Conservation (phyloP, 495 filamentous ascomycete genomes). For the Aspergillus biplanus region DNA sequence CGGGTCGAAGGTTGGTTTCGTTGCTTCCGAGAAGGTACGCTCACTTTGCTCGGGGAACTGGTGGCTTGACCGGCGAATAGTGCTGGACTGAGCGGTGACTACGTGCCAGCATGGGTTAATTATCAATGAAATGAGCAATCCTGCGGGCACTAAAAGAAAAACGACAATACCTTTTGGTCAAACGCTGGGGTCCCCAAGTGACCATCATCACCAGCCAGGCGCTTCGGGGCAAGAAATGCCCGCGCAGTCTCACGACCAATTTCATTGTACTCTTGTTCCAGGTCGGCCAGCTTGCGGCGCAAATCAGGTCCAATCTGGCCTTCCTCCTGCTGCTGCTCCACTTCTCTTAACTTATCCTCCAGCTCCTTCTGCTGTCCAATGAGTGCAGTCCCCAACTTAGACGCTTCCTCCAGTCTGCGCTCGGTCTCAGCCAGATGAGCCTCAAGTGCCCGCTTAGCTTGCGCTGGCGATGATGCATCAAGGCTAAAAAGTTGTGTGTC, state of each 20-base stretch:
- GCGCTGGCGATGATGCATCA: constrained; percentile 77
- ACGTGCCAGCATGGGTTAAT: constrained; percentile 14
- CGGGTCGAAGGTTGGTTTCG: constrained; percentile 87
- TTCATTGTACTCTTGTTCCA: constrained; percentile 95
- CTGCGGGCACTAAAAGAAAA: constrained; percentile 10
- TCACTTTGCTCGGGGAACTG: constrained; percentile 86
- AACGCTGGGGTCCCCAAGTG: constrained; percentile 62
- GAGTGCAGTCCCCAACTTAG: constrained; percentile 81
- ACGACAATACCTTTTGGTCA: constrained; percentile 55
- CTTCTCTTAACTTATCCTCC: constrained; percentile 77
- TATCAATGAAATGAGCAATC: constrained; percentile 9
- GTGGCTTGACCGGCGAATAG: constrained; percentile 85
- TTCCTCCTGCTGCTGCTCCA: constrained; percentile 77
- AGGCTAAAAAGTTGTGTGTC: constrained; percentile 77
- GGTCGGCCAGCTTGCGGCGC: constrained; percentile 77
- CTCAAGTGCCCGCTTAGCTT: constrained; percentile 85
- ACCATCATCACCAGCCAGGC: constrained; percentile 67
- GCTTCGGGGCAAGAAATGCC: constrained; percentile 81
- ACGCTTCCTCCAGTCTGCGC: constrained; percentile 86
- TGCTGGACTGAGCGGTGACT: constrained; percentile 74
- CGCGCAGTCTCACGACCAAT: constrained; percentile 88
- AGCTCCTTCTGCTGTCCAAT: constrained; percentile 83
- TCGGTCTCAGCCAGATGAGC: constrained; percentile 91
- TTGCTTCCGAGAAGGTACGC: constrained; percentile 79
- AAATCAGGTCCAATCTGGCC: constrained; percentile 84